Base-by-base conservation (phyloP, 257 asterid species). In the Salvia rosmarinus region DNA sequence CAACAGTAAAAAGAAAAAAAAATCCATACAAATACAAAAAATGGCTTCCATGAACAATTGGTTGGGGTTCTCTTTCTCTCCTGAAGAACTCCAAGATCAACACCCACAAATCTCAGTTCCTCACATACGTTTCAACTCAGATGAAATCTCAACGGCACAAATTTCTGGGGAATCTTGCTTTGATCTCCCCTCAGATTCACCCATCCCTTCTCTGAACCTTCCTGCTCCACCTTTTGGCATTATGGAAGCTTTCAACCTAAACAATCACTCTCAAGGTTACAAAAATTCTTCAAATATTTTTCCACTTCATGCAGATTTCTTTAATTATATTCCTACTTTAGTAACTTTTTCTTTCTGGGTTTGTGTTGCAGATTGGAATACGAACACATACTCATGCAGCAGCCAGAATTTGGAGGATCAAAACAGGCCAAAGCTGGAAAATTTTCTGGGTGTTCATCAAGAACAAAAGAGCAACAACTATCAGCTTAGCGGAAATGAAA, bases 1-100 rank as follows among this genome's bases (percentile, higher is more conserved):
- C n/a, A n/a, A 47, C 55, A 23, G 19, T 23, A 25, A 55, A 25
- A 55, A 11, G 21, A 23, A 12, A 1, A 21, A 12, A 23, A 12
- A 49, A 2, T 5, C 1, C 13, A 12, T 19, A 16, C 37, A 25
- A 0, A 32, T 3, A 62, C 7, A 28, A 4, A 28, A 56, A n/a
- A 83, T 85, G 84, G 78, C 70, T 67, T 81, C 88, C 46, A 80
- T 83, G 89, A 86, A 84, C 56, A 71, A 85, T 78, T 88, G 95
- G 95, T 70, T 88, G 16, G 89, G 90, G 0, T 88, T 88, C 76
- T 83, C 95, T 42, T 81, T 88, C 52, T 88, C 87, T 10, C 85
- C 87, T 35, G 90, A 86, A 51, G 83, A 84, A 11, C 65, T 40
- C 23, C 73, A 67, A 67, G 50, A 66, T 44, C 66, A 35, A 35